Evolutionary conservation across 192 early-diverging fungal species (phyloP), one percentile per base, ranked within the genome.

Genomic region (Coemansia sp.): DNA sequence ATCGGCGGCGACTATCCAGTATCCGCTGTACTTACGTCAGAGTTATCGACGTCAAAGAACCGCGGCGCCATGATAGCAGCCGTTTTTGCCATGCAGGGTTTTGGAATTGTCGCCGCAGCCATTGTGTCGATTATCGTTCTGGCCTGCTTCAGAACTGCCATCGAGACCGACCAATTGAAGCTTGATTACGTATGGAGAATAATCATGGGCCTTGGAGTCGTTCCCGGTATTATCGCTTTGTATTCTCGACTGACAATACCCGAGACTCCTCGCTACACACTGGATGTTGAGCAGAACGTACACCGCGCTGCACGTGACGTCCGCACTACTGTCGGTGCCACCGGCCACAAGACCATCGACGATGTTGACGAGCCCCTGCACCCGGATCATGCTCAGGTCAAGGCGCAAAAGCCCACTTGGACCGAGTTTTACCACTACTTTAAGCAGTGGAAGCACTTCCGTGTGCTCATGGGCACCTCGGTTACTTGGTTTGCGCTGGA

Each of bases 1-100:
- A 89, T 95, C 68, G 95, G 95, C 68, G 95, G 95, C 69, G 94
- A 97, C 81, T 97, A 97, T 75, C 95, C 95, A 8, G 85, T 95
- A 63, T 93, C 92, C 29, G 91, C 93, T 63, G 89, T 93, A 59
- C 94, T 97, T 75, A 93, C 94, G n/a, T 90, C 93, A 50, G 95
- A 97, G 83, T 94, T 93, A 73, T 89, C 94, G 42, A 83, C 91
- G 24, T 84, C 87, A 67, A 85, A 88, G 59, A 85, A 88, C 74
- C 89, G 95, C 62, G 95, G 95, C 60, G 91, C 90, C 73, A 92
- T 97, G 92, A 90, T 96, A 79, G 88, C 89, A 27, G 87, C 89
- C 40, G 93, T 95, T 33, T 97, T 95, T 82, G 91, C 93, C 59
- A 94, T 97, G 93, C 93, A 95, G 70, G 95, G 93, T 41, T 86